These are phyloP conservation scores for Naganishia sp. DNA, from an alignment of 1,284 basidiomycete genomes.

Conservation along the genomic window DNA sequence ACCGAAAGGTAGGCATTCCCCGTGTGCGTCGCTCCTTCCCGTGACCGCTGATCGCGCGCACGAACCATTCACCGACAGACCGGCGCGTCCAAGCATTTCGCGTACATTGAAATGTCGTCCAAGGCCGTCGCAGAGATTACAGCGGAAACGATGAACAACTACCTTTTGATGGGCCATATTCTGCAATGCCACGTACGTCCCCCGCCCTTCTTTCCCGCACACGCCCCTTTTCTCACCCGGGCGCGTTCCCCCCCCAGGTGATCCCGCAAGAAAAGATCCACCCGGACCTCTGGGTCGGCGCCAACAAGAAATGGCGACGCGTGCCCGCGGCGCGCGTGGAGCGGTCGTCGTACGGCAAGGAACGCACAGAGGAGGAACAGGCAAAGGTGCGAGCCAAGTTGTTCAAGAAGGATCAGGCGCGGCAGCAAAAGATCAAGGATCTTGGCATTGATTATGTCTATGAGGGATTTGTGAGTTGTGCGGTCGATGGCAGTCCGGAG, in stretches of 20 bases:
- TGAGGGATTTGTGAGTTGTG: constrained; percentile 56
- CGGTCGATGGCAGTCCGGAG: not conserved
- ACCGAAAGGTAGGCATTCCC: constrained; percentile 70
- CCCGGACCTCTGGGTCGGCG: constrained; percentile 93
- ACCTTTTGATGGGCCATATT: constrained; percentile 90
- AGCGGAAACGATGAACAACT: constrained; percentile 99
- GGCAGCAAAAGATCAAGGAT: constrained; percentile 75
- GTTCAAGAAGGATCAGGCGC: constrained; percentile 73
- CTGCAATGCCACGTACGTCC: constrained; percentile 70
- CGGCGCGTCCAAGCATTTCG: constrained; percentile 94
- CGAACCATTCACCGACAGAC: constrained; percentile 60
- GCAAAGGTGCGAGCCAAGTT: constrained; percentile 68
- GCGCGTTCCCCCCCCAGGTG: constrained; percentile 46
- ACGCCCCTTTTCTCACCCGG: not conserved
- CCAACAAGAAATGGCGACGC: constrained; percentile 82
- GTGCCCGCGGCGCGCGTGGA: constrained; percentile 75
- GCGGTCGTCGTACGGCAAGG: constrained; percentile 76
- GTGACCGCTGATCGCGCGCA: not conserved
- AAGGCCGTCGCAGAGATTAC: constrained; percentile 89
- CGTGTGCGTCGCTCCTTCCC: not conserved
- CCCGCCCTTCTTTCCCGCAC: not conserved
- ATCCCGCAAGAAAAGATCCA: constrained; percentile 86
- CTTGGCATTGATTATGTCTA: constrained; percentile 90
- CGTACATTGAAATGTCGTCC: constrained; percentile 91
- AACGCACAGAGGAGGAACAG: constrained; percentile 73